These are phyloP conservation scores for Pleurotus eryngii DNA, from an alignment of 768 basidiomycete genomes.

Conservation along the genomic window DNA sequence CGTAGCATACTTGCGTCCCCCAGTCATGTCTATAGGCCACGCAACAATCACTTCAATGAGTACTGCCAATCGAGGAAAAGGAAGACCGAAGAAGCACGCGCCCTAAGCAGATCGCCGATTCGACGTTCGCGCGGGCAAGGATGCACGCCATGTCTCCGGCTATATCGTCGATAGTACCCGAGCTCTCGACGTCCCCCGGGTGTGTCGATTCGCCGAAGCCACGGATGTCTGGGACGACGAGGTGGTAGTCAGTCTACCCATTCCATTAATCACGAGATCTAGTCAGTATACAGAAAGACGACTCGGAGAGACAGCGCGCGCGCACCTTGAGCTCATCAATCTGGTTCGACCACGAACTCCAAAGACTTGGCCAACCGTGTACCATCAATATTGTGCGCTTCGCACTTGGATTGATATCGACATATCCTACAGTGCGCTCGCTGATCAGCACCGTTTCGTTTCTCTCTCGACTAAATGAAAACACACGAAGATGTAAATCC, in stretches of 20 bases:
- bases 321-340: slow-evolving; percentile 61
- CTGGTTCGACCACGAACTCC: slow-evolving; percentile 74
- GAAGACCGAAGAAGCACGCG: slow-evolving; percentile 20
- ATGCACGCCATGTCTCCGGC: slow-evolving; percentile 64
- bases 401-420: slow-evolving; percentile 56
- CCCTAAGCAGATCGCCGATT: slow-evolving; percentile 62
- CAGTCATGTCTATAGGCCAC: slow-evolving; percentile 59
- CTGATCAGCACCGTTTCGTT: too few species aligned
- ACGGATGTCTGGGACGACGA: slow-evolving; percentile 61
- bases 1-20: slow-evolving; percentile 67
- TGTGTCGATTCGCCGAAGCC: slow-evolving; percentile 71
- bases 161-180: slow-evolving; percentile 58
- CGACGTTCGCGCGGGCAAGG: slow-evolving; percentile 45
- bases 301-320: not conserved
- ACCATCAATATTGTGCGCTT: slow-evolving; percentile 59
- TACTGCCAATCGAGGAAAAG: not conserved
- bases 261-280: not conserved
- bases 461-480: not conserved
- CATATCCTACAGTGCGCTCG: slow-evolving; percentile 43
- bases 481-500: slow-evolving; percentile 45
- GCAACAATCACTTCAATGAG: too few species aligned
- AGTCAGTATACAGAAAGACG: not conserved
- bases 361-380: slow-evolving; percentile 78
- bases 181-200: slow-evolving; percentile 57
- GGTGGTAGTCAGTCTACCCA: slow-evolving; percentile 52